Evolutionary conservation across 2,329 filamentous ascomycete genomes (phyloP), one percentile per base, ranked within the genome.

Genomic region (Aspergillus hortae): DNA sequence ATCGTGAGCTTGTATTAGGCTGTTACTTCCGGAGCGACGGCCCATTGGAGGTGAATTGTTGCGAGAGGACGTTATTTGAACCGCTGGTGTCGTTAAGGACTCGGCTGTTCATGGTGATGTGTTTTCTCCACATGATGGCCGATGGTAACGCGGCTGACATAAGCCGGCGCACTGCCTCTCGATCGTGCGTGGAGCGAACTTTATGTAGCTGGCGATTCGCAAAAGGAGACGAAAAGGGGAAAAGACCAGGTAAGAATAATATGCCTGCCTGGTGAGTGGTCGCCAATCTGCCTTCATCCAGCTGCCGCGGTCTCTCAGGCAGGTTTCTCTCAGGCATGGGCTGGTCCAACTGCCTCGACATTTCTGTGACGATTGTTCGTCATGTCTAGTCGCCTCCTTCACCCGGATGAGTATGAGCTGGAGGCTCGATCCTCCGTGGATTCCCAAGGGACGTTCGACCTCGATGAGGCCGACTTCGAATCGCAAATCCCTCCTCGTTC

Each of bases 381-480:
- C 51, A 74, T 74, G 71, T 65, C 70, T 51, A 58, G 65, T 42
- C 70, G 67, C 52, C 62, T 73, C 42, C 62, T 72, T 21, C 66
- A 72, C 51, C 70, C 71, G 14, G 69, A 74, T 54, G 71, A 73
- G 57, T 74, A 73, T 55, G 70, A 74, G 61, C 65, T 74, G 35
- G 68, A 61, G 30, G 62, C 63, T 49, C 68, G 69, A 7, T 73
- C 72, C 5, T 74, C 72, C 1, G 40, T 66, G 23, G 72, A 74
- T 49, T 72, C 70, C 2, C 62, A 68, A 36, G 71, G 67, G 49
- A 69, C 63, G 35, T 74, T 75, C 57, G 66, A 74, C 52, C 64
- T 75, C 12, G 71, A 74, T 48, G 72, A 71, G 25, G 66, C 64
- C 49, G 72, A 74, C 56, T 74, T 74, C 47, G 71, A 73, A 59